Percentiles rank a stretch among this genome's conserved stretches.
Evolutionary conservation across 148 eudicot genomes (phyloP).

Genomic region (Mesembryanthemum crystallinum): DNA sequence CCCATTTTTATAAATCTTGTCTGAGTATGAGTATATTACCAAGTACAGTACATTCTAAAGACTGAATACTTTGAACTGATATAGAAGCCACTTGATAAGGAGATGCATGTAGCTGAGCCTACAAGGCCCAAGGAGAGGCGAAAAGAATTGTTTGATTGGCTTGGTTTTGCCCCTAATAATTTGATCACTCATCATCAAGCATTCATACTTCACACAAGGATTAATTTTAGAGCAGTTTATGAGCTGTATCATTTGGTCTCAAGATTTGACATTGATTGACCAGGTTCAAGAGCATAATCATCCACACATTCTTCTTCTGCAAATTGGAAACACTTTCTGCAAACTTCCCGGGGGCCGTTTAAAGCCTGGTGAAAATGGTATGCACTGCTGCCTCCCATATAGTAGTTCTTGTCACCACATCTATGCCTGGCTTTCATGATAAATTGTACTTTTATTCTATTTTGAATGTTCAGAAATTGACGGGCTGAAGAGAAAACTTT

Average conservation of each 20-base stretch:
- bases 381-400: neutral
- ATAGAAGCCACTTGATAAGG: neutral
- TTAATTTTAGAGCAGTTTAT: neutral
- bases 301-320: conserved; percentile 72
- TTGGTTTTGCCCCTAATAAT: neutral
- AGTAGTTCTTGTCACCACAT: neutral
- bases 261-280: conserved; percentile 3
- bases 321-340: conserved; percentile 90
- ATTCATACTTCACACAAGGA: neutral
- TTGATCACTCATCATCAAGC: neutral
- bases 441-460: neutral
- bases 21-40: no score
- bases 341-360: conserved; percentile 97
- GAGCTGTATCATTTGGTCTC: neutral
- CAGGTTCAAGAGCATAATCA: conserved; percentile 97
- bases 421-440: neutral
- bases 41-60: no score
- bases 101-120: neutral
- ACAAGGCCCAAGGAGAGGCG: neutral
- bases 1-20: no score
- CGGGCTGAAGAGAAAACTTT: conserved; percentile 46
- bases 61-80: neutral
- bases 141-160: conserved; percentile 2
- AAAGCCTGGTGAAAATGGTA: conserved; percentile 87
- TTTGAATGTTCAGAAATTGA: conserved; percentile 35